Percentiles rank a stretch among this genome's conserved stretches.
These are phyloP conservation scores for Sicyos baderoa DNA, from an alignment of 306 rosid species.

Conservation along the genomic window DNA sequence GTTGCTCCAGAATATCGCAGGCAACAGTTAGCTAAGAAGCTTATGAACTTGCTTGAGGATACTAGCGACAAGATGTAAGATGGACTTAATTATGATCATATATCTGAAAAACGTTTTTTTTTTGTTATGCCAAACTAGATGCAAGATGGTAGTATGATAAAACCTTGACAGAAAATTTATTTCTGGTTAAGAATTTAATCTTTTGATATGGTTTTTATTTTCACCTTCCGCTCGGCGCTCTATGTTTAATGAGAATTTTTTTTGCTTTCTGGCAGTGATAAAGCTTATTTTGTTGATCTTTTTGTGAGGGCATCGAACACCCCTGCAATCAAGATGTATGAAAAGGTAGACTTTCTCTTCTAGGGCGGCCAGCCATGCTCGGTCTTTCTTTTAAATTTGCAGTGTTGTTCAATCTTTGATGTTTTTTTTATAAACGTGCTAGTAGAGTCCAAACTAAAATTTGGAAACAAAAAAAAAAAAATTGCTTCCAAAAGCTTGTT, in stretches of 20 bases:
- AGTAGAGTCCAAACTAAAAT: too few relatives aligned
- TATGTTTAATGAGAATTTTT: neutral
- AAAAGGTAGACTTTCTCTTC: constrained; percentile 53
- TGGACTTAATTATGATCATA: neutral
- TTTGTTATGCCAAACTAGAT: neutral
- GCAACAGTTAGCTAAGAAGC: constrained; percentile 91
- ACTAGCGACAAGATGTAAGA: constrained; percentile 82
- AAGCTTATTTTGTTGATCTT: constrained; percentile 89
- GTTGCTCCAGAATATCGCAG: constrained; percentile 90
- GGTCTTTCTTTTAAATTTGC: neutral
- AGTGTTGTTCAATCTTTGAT: neutral
- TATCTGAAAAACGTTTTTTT: neutral
- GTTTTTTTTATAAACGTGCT: neutral
- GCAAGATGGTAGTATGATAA: neutral
- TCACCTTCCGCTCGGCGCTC: neutral
- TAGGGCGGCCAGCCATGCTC: neutral
- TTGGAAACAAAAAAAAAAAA: too few relatives aligned
- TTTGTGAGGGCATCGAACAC: constrained; percentile 96
- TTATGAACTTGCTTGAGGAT: constrained; percentile 90
- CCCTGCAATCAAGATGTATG: constrained; percentile 97
- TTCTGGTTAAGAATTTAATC: neutral
- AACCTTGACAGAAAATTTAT: neutral
- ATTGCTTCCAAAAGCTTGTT: too few relatives aligned
- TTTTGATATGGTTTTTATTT: neutral
- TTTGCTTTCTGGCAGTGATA: constrained; percentile 50